Evolutionary conservation across 208 protist species (phyloP), one percentile per base, ranked within the genome.

Genomic region (Acanthamoeba healyi): DNA sequence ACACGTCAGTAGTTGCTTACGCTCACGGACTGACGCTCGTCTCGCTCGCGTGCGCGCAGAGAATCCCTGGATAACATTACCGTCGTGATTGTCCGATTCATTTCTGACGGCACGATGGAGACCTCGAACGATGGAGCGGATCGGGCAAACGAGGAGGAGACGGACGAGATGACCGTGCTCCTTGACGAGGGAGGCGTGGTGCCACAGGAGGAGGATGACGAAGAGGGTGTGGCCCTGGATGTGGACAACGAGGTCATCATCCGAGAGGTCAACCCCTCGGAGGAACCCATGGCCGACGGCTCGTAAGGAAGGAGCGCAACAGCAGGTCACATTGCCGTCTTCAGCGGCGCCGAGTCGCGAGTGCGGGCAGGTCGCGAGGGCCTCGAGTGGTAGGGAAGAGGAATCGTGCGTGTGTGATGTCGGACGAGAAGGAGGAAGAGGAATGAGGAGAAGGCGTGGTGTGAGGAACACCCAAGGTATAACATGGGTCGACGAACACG

Each of bases 41-140:
- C 61, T 70, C 46, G 3, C 26, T n/a, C n/a, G n/a, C n/a, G n/a
- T n/a, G n/a, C n/a, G n/a, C n/a, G 0, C 81, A 89, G 81, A 19
- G 87, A 92, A 38, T 92, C 87, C 19, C 61, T 92, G 87, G 87
- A 92, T 29, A 92, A 92, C 61, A 92, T 92, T 15, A 92, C 87
- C 19, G 87, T 92, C 5, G 58, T 92, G 61, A 51, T 92, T 32
- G 61, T 92, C 22, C 81, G 81, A 89, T 65, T 89, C 44, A 65
- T 44, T 32, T 40, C 42, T 6, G 81, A 54, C 42, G n/a, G 81
- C 19, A 54, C 81, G 0, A 44, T 24, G 46, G 29, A 17, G 29
- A 38, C 6, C 51, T 46, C 49, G 24, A 26, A 56, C 34, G 42
- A 92, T 1, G 32, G 46, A 32, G 42, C 26, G 32, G 74, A 46